Conservation (phyloP, 257 asterid species). For the Nicotiana undulata region DNA sequence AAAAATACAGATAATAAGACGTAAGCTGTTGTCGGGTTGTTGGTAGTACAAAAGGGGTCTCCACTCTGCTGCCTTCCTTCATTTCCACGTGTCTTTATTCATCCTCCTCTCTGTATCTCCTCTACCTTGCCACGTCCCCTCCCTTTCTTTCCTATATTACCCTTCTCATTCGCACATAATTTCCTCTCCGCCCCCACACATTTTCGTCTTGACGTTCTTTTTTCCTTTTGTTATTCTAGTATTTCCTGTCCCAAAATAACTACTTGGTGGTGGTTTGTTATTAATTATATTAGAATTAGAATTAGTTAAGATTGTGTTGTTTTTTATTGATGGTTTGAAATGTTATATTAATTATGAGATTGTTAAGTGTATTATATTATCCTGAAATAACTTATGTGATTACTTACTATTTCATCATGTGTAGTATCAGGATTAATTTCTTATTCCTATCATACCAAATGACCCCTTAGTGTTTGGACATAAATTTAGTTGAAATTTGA, state of each 20-base stretch:
- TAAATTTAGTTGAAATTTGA: no score
- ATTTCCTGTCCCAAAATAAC: not conserved
- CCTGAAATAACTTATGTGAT: no score
- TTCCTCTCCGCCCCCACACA: not conserved
- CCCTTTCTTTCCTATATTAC: not conserved
- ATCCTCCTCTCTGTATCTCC: not conserved
- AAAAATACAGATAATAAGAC: slow-evolving; percentile 12
- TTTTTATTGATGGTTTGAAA: no score
- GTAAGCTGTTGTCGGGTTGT: slow-evolving; percentile 28
- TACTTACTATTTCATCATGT: no score
- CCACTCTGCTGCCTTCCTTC: not conserved
- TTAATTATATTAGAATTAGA: no score
- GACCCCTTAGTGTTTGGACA: no score
- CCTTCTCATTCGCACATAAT: not conserved
- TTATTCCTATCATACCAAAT: no score
- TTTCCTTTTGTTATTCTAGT: not conserved
- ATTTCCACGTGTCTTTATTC: slow-evolving; percentile 9
- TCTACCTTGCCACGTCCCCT: slow-evolving; percentile 16
- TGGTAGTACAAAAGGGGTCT: not conserved
- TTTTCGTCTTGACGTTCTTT: not conserved
- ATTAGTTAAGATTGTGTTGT: no score
- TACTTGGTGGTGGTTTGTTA: no score
- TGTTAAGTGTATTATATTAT: no score
- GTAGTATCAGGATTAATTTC: no score
- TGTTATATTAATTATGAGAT: no score